Conservation (phyloP, 2,329 filamentous ascomycete species). For the Mollisia scopiformis region DNA sequence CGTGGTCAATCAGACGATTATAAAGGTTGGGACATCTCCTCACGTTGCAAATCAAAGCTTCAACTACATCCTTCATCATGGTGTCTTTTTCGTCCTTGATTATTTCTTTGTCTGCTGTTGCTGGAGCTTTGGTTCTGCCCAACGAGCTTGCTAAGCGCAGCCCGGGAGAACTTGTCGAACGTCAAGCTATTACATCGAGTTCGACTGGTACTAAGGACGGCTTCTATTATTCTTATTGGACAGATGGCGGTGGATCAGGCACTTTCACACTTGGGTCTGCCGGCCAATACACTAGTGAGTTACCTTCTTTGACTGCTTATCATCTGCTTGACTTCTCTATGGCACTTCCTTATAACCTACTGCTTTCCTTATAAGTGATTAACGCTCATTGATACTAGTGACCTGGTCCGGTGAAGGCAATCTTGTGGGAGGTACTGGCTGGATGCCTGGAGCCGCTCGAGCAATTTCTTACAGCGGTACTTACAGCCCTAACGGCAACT, state of each 20-base stretch:
- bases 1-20: too few relatives aligned
- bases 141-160: constrained; percentile 8
- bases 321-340: too few relatives aligned
- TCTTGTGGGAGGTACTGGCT: constrained; percentile 53
- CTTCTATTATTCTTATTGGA: constrained; percentile 65
- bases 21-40: too few relatives aligned
- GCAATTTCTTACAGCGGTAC: not conserved
- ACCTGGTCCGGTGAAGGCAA: constrained; percentile 50
- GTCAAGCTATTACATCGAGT: constrained; percentile 41
- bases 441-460: constrained; percentile 42
- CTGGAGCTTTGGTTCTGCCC: constrained; percentile 15
- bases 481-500: constrained; percentile 36
- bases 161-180: constrained; percentile 14
- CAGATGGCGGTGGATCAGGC: constrained; percentile 50
- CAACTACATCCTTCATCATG: constrained; percentile 16
- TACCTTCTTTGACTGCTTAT: too few relatives aligned
- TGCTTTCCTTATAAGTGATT: too few relatives aligned
- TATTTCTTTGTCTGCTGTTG: constrained; percentile 11
- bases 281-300: constrained; percentile 53
- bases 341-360: too few relatives aligned
- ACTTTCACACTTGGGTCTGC: constrained; percentile 55
- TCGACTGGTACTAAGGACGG: constrained; percentile 56
- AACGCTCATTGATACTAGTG: too few relatives aligned
- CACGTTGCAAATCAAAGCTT: too few relatives aligned
- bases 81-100: constrained; percentile 27